Evolutionary conservation across 192 early-diverging fungal genomes (phyloP).

Genomic region (Coemansia sp.): DNA sequence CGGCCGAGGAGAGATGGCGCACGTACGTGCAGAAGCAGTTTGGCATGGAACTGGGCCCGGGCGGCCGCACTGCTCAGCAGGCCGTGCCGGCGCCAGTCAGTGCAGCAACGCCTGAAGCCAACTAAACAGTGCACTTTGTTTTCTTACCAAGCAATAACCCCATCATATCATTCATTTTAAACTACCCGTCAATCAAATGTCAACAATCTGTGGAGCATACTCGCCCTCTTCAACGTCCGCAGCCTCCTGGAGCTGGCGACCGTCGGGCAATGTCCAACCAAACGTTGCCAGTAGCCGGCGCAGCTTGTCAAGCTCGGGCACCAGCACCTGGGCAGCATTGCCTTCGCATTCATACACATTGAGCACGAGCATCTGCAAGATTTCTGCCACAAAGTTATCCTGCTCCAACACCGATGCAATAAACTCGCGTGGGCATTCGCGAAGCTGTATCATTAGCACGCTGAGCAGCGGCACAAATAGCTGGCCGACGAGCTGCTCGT

Average conservation of each 20-base stretch:
- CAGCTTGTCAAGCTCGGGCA: constrained; percentile 45
- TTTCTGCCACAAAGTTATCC: constrained; percentile 23
- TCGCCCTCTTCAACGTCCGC: constrained; percentile 60
- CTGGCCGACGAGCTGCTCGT: constrained; percentile 7
- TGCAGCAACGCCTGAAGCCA: neutral
- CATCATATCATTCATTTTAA: neutral
- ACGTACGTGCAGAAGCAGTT: constrained; percentile 34
- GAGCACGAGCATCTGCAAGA: constrained; percentile 44
- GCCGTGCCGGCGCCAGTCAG: neutral
- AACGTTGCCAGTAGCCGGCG: constrained; percentile 57
- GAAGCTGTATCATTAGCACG: constrained; percentile 10
- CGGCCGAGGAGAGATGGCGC: constrained; percentile 43
- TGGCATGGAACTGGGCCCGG: constrained; percentile 25
- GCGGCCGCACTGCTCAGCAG: neutral
- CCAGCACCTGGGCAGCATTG: constrained; percentile 16
- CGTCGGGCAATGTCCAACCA: constrained; percentile 61
- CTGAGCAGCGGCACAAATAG: constrained; percentile 53
- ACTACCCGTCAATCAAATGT: neutral
- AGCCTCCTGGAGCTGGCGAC: constrained; percentile 51
- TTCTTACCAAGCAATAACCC: neutral
- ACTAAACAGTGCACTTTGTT: neutral
- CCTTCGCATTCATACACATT: constrained; percentile 33
- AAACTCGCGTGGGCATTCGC: constrained; percentile 30
- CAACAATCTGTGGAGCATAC: constrained; percentile 67
- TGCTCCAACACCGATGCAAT: constrained; percentile 30